Base-by-base conservation (phyloP, 805 yeast genomes). In the Candida maesae region DNA sequence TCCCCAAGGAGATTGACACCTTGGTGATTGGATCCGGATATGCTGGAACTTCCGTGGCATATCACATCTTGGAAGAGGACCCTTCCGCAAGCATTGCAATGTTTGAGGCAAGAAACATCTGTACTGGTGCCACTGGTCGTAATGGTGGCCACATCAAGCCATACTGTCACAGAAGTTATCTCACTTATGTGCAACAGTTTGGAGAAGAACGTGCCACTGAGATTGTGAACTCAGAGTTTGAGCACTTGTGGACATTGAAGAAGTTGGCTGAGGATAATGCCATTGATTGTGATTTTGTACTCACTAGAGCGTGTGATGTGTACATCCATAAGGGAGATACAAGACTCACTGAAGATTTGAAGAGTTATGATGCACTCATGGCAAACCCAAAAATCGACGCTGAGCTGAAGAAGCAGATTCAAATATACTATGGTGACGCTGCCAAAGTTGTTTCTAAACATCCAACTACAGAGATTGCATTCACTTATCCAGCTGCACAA, bases 401-500 rank as follows among this genome's bases (percentile, higher is more conserved):
- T 8, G 58, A 55, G 8, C 44, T 57, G 39, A 63, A 60, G 41
- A 49, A 47, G 15, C 64, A 60, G 35, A 39, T 64, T 21, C 67
- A 65, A 42, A 46, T 67, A 6, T 27, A 49, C 5, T 47, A 41
- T 32, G 70, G 69, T 13, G 66, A 64, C 15, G 46, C 59, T 18
- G 72, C 79, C 51, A 66, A 76, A 60, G 53, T 60, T 41, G 70
- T 73, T 45, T 78, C 76, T 51, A 79, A 77, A 66, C 81, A 95
- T 75, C 71, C 81, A 44, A 86, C 87, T 64, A 97, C 98, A 55
- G 95, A 90, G 56, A 90, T 87, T 52, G 65, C 78, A 28, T 55
- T 74, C 41, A 65, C 81, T 2, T 63, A 60, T 41, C 67, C 73
- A 6, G 74, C 74, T 4, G 69, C 71, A 5, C 64, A 67, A 5